Percentiles rank a stretch among this genome's conserved stretches.
Conservation (phyloP, 768 basidiomycete species). For the Naganishia friedmannii region DNA sequence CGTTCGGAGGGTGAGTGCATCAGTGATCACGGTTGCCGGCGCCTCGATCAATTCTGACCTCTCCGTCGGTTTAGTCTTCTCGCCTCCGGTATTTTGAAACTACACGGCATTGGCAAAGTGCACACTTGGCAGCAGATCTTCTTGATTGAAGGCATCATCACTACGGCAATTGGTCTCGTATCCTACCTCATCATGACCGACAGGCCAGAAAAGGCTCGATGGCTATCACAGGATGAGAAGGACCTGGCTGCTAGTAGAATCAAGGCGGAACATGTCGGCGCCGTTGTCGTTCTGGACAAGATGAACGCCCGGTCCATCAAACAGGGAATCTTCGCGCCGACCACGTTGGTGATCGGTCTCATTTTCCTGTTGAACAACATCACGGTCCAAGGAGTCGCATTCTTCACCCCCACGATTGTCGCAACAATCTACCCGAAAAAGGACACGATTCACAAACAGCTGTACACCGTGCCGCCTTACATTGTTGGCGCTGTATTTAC, state of each 20-base stretch:
- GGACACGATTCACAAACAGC: slow-evolving; percentile 33
- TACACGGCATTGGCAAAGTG: slow-evolving; percentile 27
- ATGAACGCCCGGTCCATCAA: slow-evolving; percentile 30
- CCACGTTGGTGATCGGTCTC: slow-evolving; percentile 30
- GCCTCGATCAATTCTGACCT: neutral
- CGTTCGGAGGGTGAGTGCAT: slow-evolving; percentile 29
- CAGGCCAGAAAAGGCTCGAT: slow-evolving; percentile 20
- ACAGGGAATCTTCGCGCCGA: slow-evolving; percentile 30
- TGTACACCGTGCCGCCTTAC: slow-evolving; percentile 36
- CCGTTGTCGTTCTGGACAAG: slow-evolving; percentile 36
- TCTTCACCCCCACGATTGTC: slow-evolving; percentile 38
- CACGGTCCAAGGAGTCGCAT: slow-evolving; percentile 27
- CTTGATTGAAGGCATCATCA: slow-evolving; percentile 32
- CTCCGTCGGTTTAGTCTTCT: slow-evolving; percentile 29
- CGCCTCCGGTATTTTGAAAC: slow-evolving; percentile 34
- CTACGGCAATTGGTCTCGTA: slow-evolving; percentile 21
- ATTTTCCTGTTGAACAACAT: slow-evolving; percentile 46
- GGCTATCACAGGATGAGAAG: slow-evolving; percentile 27
- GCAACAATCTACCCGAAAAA: slow-evolving; percentile 38
- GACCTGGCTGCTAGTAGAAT: slow-evolving; percentile 34
- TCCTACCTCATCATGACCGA: slow-evolving; percentile 30
- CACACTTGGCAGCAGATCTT: slow-evolving; percentile 31
- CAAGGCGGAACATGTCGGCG: slow-evolving; percentile 39
- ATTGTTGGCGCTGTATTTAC: slow-evolving; percentile 34
- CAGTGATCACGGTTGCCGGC: neutral